Conservation (phyloP, 148 eudicot species). For the Limonium bicolor region DNA sequence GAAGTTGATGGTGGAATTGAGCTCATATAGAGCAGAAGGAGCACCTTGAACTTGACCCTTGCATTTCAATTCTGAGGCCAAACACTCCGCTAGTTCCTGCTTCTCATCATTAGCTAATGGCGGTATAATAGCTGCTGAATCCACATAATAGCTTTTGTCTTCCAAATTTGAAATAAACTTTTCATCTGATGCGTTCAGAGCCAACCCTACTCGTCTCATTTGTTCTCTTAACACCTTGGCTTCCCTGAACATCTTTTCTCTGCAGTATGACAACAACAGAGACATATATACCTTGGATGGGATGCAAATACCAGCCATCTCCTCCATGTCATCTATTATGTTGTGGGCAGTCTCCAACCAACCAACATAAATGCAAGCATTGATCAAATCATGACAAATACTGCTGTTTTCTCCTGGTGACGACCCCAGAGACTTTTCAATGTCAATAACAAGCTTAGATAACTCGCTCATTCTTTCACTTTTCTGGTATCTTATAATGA, state of each 20-base stretch:
- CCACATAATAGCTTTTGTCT: too few relatives aligned
- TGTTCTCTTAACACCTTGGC: constrained; percentile 44
- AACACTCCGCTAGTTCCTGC: constrained; percentile 23
- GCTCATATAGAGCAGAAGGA: constrained; percentile 24
- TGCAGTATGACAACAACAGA: constrained; percentile 45
- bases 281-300: constrained; percentile 26
- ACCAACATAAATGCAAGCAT: constrained; percentile 55
- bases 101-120: constrained; percentile 8
- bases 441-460: constrained; percentile 39
- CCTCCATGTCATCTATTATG: constrained; percentile 71
- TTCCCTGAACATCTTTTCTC: constrained; percentile 46
- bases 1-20: constrained; percentile 69
- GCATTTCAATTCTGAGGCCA: constrained; percentile 30
- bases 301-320: constrained; percentile 19
- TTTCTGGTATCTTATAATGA: constrained; percentile 36
- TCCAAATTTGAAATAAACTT: constrained; percentile 8
- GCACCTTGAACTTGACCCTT: constrained; percentile 11
- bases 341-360: constrained; percentile 93
- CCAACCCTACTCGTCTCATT: constrained; percentile 32
- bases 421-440: constrained; percentile 18
- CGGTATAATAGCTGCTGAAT: constrained; percentile 2
- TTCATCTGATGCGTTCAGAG: constrained; percentile 10
- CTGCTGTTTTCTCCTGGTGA: constrained; percentile 14
- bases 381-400: constrained; percentile 43
- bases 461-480: constrained; percentile 37